These are phyloP conservation scores for Venturia pyrina DNA, from an alignment of 2,329 filamentous ascomycete species.

Conservation along the genomic window DNA sequence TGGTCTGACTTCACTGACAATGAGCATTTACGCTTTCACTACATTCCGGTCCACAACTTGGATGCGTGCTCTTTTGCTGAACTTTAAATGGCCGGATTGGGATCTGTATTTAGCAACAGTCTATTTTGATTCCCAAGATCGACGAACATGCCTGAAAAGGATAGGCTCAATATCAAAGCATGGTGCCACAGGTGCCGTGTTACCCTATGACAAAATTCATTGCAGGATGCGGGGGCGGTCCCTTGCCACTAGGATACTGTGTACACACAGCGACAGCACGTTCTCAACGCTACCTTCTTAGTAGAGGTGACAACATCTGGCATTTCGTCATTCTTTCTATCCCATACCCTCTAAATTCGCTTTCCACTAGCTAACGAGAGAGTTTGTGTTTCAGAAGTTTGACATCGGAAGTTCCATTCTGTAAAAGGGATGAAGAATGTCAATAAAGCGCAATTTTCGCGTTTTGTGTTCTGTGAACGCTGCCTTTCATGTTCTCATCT, in stretches of 20 bases:
- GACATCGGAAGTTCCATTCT: not conserved
- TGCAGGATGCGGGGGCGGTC: not conserved
- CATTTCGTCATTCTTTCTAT: not conserved
- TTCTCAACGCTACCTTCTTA: not conserved
- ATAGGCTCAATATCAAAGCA: not conserved
- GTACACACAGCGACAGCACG: not conserved
- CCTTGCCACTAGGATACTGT: not conserved
- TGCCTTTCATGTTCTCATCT: not conserved
- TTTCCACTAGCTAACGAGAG: not conserved
- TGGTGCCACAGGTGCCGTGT: not conserved
- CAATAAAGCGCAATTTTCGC: not conserved
- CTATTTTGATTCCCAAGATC: not conserved
- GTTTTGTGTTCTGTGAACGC: conserved; percentile 1
- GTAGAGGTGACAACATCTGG: not conserved
- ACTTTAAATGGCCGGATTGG: not conserved
- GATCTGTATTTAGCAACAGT: not conserved
- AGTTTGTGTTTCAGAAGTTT: conserved; percentile 2
- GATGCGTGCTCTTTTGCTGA: not conserved
- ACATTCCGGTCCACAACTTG: not conserved
- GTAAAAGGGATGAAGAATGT: not conserved
- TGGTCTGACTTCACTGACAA: not conserved
- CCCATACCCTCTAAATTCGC: not conserved
- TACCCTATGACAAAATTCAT: not conserved
- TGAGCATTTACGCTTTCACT: not conserved
- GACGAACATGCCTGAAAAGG: not conserved